Evolutionary conservation across 2,329 filamentous ascomycete genomes (phyloP), one percentile per base, ranked within the genome.

Genomic region (Epichloe sibirici): DNA sequence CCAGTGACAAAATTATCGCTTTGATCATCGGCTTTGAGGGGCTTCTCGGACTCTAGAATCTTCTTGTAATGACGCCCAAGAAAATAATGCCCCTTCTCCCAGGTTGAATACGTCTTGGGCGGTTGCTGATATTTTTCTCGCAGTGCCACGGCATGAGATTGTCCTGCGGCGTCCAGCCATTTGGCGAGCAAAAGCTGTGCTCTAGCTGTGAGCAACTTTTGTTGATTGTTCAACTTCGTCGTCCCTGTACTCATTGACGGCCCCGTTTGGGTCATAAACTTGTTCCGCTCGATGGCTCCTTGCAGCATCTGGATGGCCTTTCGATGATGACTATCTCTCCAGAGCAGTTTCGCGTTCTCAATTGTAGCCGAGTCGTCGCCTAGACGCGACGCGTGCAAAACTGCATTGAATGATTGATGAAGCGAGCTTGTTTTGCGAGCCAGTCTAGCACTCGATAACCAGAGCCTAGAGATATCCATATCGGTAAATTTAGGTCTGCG

Each of bases 1-100:
- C 93, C 94, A 11, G 81, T 87, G 52, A 93, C 70, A 61, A 83
- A 90, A 54, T 79, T 75, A 51, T 90, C 85, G 43, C 79, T 83
- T 66, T 95, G 90, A 57, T 90, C 90, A 31, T 85, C 80, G 17
- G 80, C 74, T 39, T 85, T 83, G 50, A 95, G 79, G 2, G 78
- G 74, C 66, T 89, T 90, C 66, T 97, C 90, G 0, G 89, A 88
- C 61, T 97, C 91, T 3, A 96, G 74, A 4, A 97, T 79, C 67
- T 96, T 98, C 66, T 95, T 94, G 76, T 98, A 98, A 68, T 97
- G 90, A 46, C 91, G 89, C 5, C 93, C 93, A 9, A 99, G 78
- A 66, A 96, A 95, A 66, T 97, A 98, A 65, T 97, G 91, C 0
- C 89, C 90, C 68, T 96, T 97, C 65, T 98, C 93, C 90, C 91